These are phyloP conservation scores for Populus hybrid DNA, from an alignment of 441 rosid genomes.

Conservation along the genomic window DNA sequence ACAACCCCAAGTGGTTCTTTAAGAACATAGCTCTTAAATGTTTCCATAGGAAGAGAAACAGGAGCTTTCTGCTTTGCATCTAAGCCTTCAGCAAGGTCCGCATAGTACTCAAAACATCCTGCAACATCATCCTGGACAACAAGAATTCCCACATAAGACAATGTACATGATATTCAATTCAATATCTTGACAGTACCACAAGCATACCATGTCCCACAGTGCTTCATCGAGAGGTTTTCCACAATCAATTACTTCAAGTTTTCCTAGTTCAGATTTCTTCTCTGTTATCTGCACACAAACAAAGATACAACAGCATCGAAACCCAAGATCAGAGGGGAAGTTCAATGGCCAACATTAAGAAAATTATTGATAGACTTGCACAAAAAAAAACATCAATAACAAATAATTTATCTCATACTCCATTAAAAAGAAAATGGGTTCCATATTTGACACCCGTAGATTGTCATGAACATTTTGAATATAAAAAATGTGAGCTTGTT, in stretches of 20 bases:
- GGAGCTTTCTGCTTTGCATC: conserved; percentile 90
- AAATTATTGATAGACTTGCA: not conserved
- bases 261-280: conserved; percentile 71
- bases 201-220: conserved; percentile 83
- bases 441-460: not conserved
- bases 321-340: not conserved
- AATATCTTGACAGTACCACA: conserved; percentile 7
- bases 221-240: conserved; percentile 97
- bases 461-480: not conserved
- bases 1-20: conserved; percentile 97
- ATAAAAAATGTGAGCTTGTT: not conserved
- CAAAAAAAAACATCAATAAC: not conserved
- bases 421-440: not conserved
- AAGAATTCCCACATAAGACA: conserved; percentile 20
- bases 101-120: conserved; percentile 91
- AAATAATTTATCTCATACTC: not conserved
- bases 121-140: conserved; percentile 88
- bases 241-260: conserved; percentile 83
- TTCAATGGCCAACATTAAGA: not conserved
- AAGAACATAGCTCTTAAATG: conserved; percentile 70
- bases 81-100: conserved; percentile 93
- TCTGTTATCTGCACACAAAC: conserved; percentile 58
- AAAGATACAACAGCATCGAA: not conserved
- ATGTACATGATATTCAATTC: conserved; percentile 4
- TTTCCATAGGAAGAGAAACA: conserved; percentile 78